A percentile compares a stretch with the other conserved stretches of the same genome.
Conservation (phyloP, 345 rosid genomes). For the Orychophragmus violaceus region DNA sequence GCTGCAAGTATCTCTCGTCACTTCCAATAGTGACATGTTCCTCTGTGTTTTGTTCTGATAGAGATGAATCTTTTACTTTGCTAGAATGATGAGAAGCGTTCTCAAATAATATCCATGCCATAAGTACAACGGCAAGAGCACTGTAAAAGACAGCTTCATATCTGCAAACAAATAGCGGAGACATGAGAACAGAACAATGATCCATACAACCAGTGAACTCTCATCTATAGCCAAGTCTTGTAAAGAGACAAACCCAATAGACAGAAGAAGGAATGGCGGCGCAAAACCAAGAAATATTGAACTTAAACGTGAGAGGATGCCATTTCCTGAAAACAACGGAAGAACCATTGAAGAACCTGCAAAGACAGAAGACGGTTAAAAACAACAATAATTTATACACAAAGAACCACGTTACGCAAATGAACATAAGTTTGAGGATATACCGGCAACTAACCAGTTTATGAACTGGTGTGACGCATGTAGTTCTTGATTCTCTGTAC, state of each 20-base stretch:
- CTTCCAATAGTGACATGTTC: slow-evolving; percentile 39
- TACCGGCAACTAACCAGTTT: slow-evolving; percentile 82
- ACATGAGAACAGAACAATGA: slow-evolving; percentile 13
- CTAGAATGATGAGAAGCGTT: slow-evolving; percentile 49
- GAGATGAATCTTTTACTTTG: slow-evolving; percentile 36
- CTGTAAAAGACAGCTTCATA: slow-evolving; percentile 93
- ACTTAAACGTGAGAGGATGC: slow-evolving; percentile 66
- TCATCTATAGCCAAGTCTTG: neutral
- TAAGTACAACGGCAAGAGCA: slow-evolving; percentile 67
- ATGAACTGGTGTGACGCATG: slow-evolving; percentile 70
- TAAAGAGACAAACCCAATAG: slow-evolving; percentile 62
- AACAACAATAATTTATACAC: neutral
- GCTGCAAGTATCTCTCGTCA: slow-evolving; percentile 62
- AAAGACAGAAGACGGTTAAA: slow-evolving; percentile 21
- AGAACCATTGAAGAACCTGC: slow-evolving; percentile 73
- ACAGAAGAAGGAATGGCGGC: slow-evolving; percentile 81
- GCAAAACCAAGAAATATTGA: slow-evolving; percentile 91
- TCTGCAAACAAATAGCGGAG: slow-evolving; percentile 39
- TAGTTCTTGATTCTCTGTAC: slow-evolving; percentile 83
- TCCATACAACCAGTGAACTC: neutral
- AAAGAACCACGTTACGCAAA: neutral
- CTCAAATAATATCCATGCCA: slow-evolving; percentile 85
- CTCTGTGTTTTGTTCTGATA: slow-evolving; percentile 31
- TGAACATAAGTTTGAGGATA: slow-evolving; percentile 18
- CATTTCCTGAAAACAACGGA: slow-evolving; percentile 69